Conservation (phyloP, 1,284 basidiomycete genomes). For the Ganoderma lucidum region DNA sequence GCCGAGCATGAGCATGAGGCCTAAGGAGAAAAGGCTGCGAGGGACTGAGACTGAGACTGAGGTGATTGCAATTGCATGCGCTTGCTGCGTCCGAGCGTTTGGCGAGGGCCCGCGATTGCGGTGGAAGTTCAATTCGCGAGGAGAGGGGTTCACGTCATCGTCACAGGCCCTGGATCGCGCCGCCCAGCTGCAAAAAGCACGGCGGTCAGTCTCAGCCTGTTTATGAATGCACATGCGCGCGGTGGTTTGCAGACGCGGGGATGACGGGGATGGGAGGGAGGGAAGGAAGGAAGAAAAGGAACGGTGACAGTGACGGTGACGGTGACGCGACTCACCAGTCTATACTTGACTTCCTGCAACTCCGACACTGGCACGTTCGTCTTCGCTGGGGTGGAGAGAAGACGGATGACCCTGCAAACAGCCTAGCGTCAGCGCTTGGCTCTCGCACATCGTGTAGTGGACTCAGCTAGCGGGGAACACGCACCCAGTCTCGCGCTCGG, state of each 20-base stretch:
- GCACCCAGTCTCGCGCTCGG: conserved; percentile 41
- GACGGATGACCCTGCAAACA: conserved; percentile 43
- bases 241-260: conserved; percentile 2
- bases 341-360: conserved; percentile 5
- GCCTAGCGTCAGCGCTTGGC: conserved; percentile 25
- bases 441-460: conserved; percentile 17
- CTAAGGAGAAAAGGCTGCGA: neutral
- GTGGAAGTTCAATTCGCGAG: neutral
- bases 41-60: neutral
- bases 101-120: neutral
- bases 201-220: conserved; percentile 20
- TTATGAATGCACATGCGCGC: conserved; percentile 15
- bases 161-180: conserved; percentile 31
- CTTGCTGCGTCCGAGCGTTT: neutral
- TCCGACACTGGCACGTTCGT: conserved; percentile 1
- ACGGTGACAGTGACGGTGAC: neutral
- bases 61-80: neutral
- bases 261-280: neutral
- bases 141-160: neutral
- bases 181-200: conserved; percentile 32
- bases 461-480: neutral
- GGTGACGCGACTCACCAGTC: conserved; percentile 4
- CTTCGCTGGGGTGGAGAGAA: conserved; percentile 42
- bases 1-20: neutral
- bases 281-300: neutral